A percentile compares a stretch with the other conserved stretches of the same genome.
These are phyloP conservation scores for Aureoboletus auriporus DNA, from an alignment of 768 basidiomycete species.

Conservation along the genomic window DNA sequence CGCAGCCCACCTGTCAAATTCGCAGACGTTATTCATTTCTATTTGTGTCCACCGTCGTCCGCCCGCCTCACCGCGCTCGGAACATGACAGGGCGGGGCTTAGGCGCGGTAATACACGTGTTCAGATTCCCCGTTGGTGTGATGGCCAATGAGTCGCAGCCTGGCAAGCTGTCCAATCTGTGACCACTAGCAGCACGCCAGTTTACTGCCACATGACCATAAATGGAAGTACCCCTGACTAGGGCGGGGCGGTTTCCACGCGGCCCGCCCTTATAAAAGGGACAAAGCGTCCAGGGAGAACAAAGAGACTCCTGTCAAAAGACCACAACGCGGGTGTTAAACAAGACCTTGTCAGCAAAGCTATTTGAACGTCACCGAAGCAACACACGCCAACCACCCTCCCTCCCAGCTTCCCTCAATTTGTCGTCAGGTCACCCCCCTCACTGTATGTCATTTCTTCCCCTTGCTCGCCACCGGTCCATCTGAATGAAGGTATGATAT, in stretches of 20 bases:
- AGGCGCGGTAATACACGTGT: too few relatives aligned
- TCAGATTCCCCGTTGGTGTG: background rate
- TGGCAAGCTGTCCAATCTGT: constrained; percentile 8
- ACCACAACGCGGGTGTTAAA: constrained; percentile 14
- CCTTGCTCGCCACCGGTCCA: background rate
- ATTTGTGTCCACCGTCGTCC: too few relatives aligned
- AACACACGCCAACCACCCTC: background rate
- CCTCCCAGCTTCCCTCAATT: too few relatives aligned
- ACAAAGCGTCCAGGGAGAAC: constrained; percentile 17
- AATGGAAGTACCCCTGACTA: constrained; percentile 22
- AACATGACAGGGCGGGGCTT: too few relatives aligned
- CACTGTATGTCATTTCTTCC: background rate
- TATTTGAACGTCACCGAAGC: constrained; percentile 22
- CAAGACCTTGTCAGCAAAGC: constrained; percentile 2
- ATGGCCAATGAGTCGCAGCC: background rate
- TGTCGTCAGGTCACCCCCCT: too few relatives aligned
- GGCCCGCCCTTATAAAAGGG: constrained; percentile 17
- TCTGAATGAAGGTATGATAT: background rate
- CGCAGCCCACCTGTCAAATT: too few relatives aligned
- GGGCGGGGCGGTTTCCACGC: constrained; percentile 8
- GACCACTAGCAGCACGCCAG: background rate
- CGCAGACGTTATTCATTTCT: too few relatives aligned
- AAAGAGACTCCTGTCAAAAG: constrained; percentile 7
- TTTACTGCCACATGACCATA: constrained; percentile 16
- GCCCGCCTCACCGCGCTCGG: too few relatives aligned